Base-by-base conservation (phyloP, 208 protist species). In the Trypanosoma scelopori region DNA sequence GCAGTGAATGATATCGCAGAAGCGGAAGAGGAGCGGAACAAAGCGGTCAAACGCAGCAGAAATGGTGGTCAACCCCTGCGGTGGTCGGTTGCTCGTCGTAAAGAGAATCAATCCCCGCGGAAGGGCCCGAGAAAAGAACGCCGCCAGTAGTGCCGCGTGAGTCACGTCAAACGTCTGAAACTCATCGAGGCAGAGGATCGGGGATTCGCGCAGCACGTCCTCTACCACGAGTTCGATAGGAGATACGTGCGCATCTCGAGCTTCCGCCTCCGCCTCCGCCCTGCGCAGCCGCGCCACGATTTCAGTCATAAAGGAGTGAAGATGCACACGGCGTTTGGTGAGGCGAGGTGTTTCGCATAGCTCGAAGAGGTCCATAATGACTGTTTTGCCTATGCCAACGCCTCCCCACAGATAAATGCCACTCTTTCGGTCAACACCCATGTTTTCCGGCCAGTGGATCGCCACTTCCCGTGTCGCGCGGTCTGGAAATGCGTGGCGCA, bases 331-430 rank as follows among this genome's bases (percentile, higher is more conserved):
- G 12, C 91, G 85, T 71, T 97, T 97, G 3, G 70, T 65, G 23
- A 83, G 71, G 5, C 62, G 55, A 28, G 84, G 83, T 16, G 78
- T 83, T 25, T 78, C 74, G 50, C 89, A 92, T 37, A 95, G 78
- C 41, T 85, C 76, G 60, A 98, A 98, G 27, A 98, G 76, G 65
- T 98, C 95, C 65, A 98, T 90, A 32, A 98, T 72, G 78, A 97
- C 91, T 28, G 94, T 97, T 70, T 98, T 98, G 28, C 95, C 95
- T 55, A 96, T 95, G 5, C 95, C 95, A n/a, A 98, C 93, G 66
- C 87, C 81, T 23, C 95, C 95, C 79, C 87, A 97, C 9, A 98
- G 70, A 76, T 98, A 98, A 20, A 97, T 68, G 1, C 95, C 95
- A 37, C 83, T 82, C 63, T 82, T 87, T 51, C 78, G 58, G 22